These are phyloP conservation scores for Fonsecaea pedrosoi DNA, from an alignment of 2,329 filamentous ascomycete species.

Conservation along the genomic window DNA sequence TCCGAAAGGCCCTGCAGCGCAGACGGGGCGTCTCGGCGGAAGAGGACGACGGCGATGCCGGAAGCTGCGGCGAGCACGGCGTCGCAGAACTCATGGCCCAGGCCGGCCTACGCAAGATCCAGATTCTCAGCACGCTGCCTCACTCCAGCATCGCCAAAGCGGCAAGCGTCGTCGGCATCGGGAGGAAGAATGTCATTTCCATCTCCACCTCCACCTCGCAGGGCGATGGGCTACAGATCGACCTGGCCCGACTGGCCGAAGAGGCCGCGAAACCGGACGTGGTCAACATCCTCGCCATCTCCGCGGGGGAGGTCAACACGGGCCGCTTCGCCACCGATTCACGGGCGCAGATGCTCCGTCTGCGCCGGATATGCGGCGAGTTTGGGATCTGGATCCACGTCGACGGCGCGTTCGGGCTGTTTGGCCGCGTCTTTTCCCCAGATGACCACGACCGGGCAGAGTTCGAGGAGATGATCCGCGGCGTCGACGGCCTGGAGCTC, in stretches of 20 bases:
- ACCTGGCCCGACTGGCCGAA: slow-evolving; percentile 69
- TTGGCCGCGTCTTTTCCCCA: slow-evolving; percentile 67
- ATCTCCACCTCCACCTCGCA: slow-evolving; percentile 52
- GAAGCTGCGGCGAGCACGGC: slow-evolving; percentile 71
- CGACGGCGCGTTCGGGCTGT: slow-evolving; percentile 88
- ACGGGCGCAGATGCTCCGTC: slow-evolving; percentile 58
- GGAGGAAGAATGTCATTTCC: slow-evolving; percentile 70
- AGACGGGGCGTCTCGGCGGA: slow-evolving; percentile 36
- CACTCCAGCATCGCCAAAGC: slow-evolving; percentile 88
- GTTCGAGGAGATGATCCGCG: slow-evolving; percentile 61
- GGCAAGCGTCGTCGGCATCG: slow-evolving; percentile 80
- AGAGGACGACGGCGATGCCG: slow-evolving; percentile 30
- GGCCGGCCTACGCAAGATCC: slow-evolving; percentile 71
- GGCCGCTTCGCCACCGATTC: slow-evolving; percentile 74
- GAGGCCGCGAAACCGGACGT: slow-evolving; percentile 61
- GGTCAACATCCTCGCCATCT: slow-evolving; percentile 79
- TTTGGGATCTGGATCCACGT: slow-evolving; percentile 87
- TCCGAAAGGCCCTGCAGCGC: slow-evolving; percentile 52
- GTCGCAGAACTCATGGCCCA: slow-evolving; percentile 51
- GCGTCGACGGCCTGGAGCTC: slow-evolving; percentile 72
- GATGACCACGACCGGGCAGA: slow-evolving; percentile 62
- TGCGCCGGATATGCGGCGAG: slow-evolving; percentile 73
- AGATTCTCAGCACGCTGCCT: slow-evolving; percentile 78
- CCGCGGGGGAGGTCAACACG: slow-evolving; percentile 89
- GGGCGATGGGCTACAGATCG: slow-evolving; percentile 70